A percentile compares a stretch with the other conserved stretches of the same genome.
These are phyloP conservation scores for Graphiopsis chlorocephala DNA, from an alignment of 2,329 filamentous ascomycete species.

Conservation along the genomic window DNA sequence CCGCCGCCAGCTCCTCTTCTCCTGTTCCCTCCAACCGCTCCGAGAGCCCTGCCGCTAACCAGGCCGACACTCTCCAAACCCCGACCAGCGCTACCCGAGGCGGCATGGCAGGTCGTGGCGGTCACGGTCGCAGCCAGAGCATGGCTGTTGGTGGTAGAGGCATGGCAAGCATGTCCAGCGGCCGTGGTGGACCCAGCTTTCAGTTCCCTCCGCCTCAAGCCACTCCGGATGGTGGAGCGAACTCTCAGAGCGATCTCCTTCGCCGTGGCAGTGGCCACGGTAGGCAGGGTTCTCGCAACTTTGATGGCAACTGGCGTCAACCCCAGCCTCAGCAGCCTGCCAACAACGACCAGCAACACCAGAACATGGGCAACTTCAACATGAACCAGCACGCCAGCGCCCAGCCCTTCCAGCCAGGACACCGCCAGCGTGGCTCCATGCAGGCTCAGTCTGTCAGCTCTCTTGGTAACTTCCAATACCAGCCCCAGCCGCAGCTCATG, in stretches of 20 bases:
- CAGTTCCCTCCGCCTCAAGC: slow-evolving; percentile 57
- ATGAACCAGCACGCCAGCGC: slow-evolving; percentile 69
- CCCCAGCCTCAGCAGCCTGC: slow-evolving; percentile 47
- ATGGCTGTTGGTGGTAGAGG: slow-evolving; percentile 76
- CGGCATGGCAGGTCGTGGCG: slow-evolving; percentile 41
- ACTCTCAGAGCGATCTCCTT: slow-evolving; percentile 60
- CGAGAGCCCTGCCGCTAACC: slow-evolving; percentile 55
- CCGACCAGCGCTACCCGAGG: slow-evolving; percentile 31
- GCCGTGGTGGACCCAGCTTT: slow-evolving; percentile 65
- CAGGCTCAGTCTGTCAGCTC: slow-evolving; percentile 76
- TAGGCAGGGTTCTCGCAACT: slow-evolving; percentile 84
- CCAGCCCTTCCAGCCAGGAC: slow-evolving; percentile 84
- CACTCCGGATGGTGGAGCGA: slow-evolving; percentile 51
- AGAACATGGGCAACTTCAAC: slow-evolving; percentile 60
- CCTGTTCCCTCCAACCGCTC: slow-evolving; percentile 51
- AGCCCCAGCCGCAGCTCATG: slow-evolving; percentile 83
- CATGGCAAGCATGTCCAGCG: slow-evolving; percentile 52
- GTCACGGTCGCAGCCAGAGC: slow-evolving; percentile 76
- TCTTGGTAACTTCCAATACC: slow-evolving; percentile 79
- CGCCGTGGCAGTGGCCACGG: slow-evolving; percentile 79
- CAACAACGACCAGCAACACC: slow-evolving; percentile 44
- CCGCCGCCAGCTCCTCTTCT: slow-evolving; percentile 53
- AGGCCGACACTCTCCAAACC: slow-evolving; percentile 17
- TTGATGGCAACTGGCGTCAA: slow-evolving; percentile 97
- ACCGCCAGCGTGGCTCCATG: slow-evolving; percentile 80